Evolutionary conservation across 805 yeast genomes (phyloP).

Genomic region (Candida verbasci): DNA sequence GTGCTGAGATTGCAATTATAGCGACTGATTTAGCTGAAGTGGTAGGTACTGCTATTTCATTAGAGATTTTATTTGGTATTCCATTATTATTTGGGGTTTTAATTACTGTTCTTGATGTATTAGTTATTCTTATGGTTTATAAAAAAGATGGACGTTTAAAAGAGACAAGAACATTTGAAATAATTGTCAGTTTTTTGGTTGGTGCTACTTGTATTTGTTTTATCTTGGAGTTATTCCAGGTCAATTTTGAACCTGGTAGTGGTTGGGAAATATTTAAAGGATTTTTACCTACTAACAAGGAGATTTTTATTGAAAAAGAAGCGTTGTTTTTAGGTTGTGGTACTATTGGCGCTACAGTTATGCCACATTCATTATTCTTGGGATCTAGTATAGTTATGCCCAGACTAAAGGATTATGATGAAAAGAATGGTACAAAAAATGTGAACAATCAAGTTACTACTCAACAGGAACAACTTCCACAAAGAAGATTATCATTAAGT

Average conservation of each 20-base stretch:
- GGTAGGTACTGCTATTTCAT: conserved; percentile 86
- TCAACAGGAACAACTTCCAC: neutral
- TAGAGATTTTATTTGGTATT: conserved; percentile 69
- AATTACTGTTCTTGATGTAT: conserved; percentile 76
- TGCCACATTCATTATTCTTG: conserved; percentile 43
- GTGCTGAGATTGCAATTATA: conserved; percentile 83
- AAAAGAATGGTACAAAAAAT: conserved; percentile 8
- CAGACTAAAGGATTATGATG: conserved; percentile 38
- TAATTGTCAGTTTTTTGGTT: conserved; percentile 68
- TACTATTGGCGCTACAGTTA: conserved; percentile 45
- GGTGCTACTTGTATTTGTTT: conserved; percentile 74
- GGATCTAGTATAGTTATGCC: conserved; percentile 45
- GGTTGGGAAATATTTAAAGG: conserved; percentile 55
- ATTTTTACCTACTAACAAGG: conserved; percentile 52
- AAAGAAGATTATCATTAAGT: conserved; percentile 8
- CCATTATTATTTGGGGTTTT: conserved; percentile 75
- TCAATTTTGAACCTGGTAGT: conserved; percentile 48
- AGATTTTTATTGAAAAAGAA: conserved; percentile 28
- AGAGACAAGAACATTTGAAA: conserved; percentile 72
- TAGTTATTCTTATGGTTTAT: conserved; percentile 74
- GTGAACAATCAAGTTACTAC: neutral
- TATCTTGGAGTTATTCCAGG: conserved; percentile 58
- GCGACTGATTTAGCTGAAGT: conserved; percentile 95
- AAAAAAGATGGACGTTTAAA: conserved; percentile 69
- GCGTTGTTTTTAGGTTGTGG: conserved; percentile 43